Evolutionary conservation across 2,329 filamentous ascomycete genomes (phyloP).

Genomic region (Sordariomycetes sp.): DNA sequence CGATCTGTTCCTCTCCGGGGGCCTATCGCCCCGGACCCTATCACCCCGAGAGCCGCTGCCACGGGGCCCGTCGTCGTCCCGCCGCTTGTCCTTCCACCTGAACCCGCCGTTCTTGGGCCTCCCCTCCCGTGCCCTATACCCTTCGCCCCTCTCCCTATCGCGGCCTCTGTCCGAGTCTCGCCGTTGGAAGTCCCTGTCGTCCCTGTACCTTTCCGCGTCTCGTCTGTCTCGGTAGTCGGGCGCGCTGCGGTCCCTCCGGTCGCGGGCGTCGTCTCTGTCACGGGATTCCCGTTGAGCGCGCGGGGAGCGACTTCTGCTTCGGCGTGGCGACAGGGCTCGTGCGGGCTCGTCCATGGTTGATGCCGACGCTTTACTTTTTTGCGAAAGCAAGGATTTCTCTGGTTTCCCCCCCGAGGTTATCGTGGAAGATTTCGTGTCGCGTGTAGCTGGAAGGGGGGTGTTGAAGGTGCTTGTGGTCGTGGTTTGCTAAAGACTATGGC

Average conservation of each 20-base stretch:
- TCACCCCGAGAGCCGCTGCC: slow-evolving; percentile 12
- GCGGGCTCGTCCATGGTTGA: background rate
- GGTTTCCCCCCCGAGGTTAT: background rate
- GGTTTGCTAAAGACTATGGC: too few relatives aligned
- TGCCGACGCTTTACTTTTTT: background rate
- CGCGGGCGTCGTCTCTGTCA: background rate
- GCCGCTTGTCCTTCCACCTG: slow-evolving; percentile 43
- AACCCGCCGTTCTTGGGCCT: slow-evolving; percentile 28
- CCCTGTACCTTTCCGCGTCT: background rate
- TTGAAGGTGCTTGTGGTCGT: too few relatives aligned
- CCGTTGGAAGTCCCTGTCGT: background rate
- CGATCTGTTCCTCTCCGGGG: slow-evolving; percentile 7
- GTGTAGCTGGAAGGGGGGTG: too few relatives aligned
- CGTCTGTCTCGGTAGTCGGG: slow-evolving; percentile 2
- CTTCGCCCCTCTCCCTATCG: slow-evolving; percentile 13
- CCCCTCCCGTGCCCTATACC: slow-evolving; percentile 8
- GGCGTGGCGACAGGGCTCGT: background rate
- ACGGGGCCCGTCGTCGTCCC: slow-evolving; percentile 25
- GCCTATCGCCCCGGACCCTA: slow-evolving; percentile 12
- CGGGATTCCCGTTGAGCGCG: background rate
- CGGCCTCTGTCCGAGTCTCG: slow-evolving; percentile 6
- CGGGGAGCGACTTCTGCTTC: background rate
- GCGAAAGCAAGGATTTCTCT: too few relatives aligned
- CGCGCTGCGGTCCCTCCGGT: background rate
- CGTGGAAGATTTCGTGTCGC: background rate